Evolutionary conservation across 1,284 basidiomycete species (phyloP).

Genomic region (Papiliotrema flavescens): DNA sequence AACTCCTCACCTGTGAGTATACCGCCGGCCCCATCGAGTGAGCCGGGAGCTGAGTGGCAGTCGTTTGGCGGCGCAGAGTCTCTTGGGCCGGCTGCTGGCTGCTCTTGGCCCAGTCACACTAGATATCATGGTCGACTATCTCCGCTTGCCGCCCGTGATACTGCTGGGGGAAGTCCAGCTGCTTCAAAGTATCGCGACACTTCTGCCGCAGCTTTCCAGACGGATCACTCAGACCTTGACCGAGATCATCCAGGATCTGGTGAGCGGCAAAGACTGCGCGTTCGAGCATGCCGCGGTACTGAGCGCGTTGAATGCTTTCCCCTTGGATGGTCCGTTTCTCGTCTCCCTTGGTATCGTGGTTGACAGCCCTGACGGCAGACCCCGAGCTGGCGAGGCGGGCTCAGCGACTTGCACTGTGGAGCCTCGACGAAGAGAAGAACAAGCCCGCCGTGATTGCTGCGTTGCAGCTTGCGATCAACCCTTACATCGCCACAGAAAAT

Average conservation of each 20-base stretch:
- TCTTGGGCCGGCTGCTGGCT: conserved; percentile 23
- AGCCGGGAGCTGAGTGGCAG: not conserved
- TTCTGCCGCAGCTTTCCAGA: conserved; percentile 24
- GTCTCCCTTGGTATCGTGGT: not conserved
- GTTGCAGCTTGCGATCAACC: conserved; percentile 26
- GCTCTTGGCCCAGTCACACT: conserved; percentile 30
- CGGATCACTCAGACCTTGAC: conserved; percentile 26
- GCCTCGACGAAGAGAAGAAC: conserved; percentile 28
- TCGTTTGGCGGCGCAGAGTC: conserved; percentile 21
- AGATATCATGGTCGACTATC: conserved; percentile 29
- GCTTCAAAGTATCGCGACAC: conserved; percentile 28
- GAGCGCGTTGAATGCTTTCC: conserved; percentile 30
- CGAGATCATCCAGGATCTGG: conserved; percentile 28
- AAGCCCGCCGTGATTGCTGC: conserved; percentile 26
- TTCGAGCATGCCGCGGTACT: conserved; percentile 19
- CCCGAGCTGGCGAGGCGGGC: conserved; percentile 20
- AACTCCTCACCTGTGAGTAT: conserved; percentile 15
- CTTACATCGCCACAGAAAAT: conserved; percentile 21
- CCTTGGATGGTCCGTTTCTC: conserved; percentile 24
- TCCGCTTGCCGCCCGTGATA: conserved; percentile 18
- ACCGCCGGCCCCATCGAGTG: not conserved
- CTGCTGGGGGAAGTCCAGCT: conserved; percentile 27
- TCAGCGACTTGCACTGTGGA: conserved; percentile 30
- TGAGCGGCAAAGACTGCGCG: conserved; percentile 6
- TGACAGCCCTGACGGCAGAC: conserved; percentile 8